These are phyloP conservation scores for Meira miltonrushii DNA, from an alignment of 1,284 basidiomycete species.

Conservation along the genomic window DNA sequence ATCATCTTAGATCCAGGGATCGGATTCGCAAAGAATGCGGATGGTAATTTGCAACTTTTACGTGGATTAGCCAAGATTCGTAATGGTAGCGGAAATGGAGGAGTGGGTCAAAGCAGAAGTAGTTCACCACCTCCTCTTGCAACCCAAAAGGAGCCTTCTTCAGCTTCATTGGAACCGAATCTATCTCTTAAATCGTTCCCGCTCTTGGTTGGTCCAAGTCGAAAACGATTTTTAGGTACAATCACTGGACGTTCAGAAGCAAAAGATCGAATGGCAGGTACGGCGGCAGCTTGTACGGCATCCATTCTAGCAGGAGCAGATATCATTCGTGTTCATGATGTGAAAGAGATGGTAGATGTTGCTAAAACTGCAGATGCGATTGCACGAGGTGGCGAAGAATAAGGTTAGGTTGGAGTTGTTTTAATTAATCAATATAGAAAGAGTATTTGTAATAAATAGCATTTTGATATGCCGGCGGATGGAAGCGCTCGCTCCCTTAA, in stretches of 20 bases:
- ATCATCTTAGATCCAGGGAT: conserved; percentile 88
- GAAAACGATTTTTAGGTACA: conserved; percentile 46
- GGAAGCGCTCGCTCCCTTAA: too few relatives aligned
- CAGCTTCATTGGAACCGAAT: conserved; percentile 18
- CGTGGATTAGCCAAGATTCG: conserved; percentile 11
- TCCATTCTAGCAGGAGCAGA: conserved; percentile 67
- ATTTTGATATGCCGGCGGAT: too few relatives aligned
- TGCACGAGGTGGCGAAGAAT: not conserved
- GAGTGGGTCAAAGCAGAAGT: conserved; percentile 4
- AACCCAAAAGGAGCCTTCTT: not conserved
- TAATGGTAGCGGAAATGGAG: too few relatives aligned
- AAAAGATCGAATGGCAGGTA: conserved; percentile 70
- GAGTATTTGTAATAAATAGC: too few relatives aligned
- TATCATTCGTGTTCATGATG: conserved; percentile 80
- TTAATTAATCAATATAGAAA: not conserved
- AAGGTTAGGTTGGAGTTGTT: too few relatives aligned
- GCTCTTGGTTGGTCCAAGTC: conserved; percentile 38
- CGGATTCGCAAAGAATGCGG: conserved; percentile 83
- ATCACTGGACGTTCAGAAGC: conserved; percentile 56
- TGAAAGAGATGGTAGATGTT: conserved; percentile 64
- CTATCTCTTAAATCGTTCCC: conserved; percentile 35
- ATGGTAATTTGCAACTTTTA: conserved; percentile 67
- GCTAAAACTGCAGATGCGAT: conserved; percentile 60
- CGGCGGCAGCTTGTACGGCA: conserved; percentile 71
- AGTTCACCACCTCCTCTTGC: not conserved